Base-by-base conservation (phyloP, 495 filamentous ascomycete genomes). In the Talaromyces borbonicus region DNA sequence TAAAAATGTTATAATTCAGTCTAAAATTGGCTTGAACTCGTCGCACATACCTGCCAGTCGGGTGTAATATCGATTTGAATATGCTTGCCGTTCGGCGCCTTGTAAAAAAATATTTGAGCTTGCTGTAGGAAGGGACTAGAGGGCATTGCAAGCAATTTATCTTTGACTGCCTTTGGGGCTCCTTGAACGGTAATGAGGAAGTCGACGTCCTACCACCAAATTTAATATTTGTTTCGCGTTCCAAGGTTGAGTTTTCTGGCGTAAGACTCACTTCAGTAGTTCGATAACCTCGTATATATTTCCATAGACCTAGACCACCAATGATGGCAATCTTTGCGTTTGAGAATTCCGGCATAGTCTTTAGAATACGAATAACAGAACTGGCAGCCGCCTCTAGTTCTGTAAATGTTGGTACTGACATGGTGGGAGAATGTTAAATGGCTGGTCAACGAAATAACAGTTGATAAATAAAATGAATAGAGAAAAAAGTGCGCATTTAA, bases 181-280 rank as follows among this genome's bases (percentile, higher is more conserved):
- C 43, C 43, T 37, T 46, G 43, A 15, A 46, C 30, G n/a, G 43
- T 46, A 22, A 46, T 46, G 12, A 46, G 43, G 30, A 46, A 46
- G 19, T 46, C 43, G 30, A 46, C 43, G 14, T 46, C 43, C 43
- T 46, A 25, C 12, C 12, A 12, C 6, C 27, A 30, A 30, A 30
- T 6, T 41, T 22, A 18, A 20, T 20, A 18, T 41, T 41, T 1
- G n/a, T n/a, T n/a, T n/a, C n/a, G n/a, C n/a, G n/a, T n/a, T n/a
- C n/a, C n/a, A n/a, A n/a, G n/a, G n/a, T n/a, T n/a, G n/a, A n/a
- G n/a, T n/a, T n/a, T 25, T 1, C 14, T 6, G 27, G 22, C 14
- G 20, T 3, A 39, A 14, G 25, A n/a, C 46, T 22, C 25, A 48
- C 46, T 35, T 48, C 32, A 3, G 46, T 48, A 14, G 35, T 48